Evolutionary conservation across 2,329 filamentous ascomycete genomes (phyloP), one percentile per base, ranked within the genome.

Genomic region (Fusarium penzigii): DNA sequence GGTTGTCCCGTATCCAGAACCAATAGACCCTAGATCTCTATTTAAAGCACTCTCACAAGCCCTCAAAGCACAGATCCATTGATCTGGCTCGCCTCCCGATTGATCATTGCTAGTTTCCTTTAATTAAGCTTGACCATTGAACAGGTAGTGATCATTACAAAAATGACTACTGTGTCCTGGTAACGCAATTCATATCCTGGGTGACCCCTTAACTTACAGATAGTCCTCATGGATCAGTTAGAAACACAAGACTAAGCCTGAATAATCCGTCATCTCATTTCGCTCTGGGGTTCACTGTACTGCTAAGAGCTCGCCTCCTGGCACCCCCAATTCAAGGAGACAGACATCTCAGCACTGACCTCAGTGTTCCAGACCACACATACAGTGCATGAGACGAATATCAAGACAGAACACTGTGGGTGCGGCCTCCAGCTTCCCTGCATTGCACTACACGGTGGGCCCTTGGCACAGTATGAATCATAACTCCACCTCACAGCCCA

Each of bases 391-490:
- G 4, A 36, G 9, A 5, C 32, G 3, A 36, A 9, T 5, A 36
- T 11, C 32, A 11, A 14, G 9, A 36, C 32, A 11, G n/a, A 36
- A 25, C 32, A 36, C 32, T 36, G 32, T 36, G 9, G 10, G 13
- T 14, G 32, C 32, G 13, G 32, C 32, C 10, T 36, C 32, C 13
- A 12, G 16, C 8, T 25, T 12, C 25, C 20, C 42, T 42, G 39
- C 43, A 38, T 32, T 9, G 20, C 11, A 11, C 7, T 43, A 43
- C 39, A 34, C 36, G 40, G 40, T 17, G 32, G 44, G 17, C 46
- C 48, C 51, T 42, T 45, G 44, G 11, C 43, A 64, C 62, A 64
- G 62, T 64, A 59, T 55, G 56, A 46, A 13, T 12, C n/a, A 47
- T 44, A 49, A 53, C 51, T 51, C 61, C 56, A 58, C 58, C 46